These are phyloP conservation scores for Athelia sp. DNA, from an alignment of 1,284 basidiomycete species.

Conservation along the genomic window DNA sequence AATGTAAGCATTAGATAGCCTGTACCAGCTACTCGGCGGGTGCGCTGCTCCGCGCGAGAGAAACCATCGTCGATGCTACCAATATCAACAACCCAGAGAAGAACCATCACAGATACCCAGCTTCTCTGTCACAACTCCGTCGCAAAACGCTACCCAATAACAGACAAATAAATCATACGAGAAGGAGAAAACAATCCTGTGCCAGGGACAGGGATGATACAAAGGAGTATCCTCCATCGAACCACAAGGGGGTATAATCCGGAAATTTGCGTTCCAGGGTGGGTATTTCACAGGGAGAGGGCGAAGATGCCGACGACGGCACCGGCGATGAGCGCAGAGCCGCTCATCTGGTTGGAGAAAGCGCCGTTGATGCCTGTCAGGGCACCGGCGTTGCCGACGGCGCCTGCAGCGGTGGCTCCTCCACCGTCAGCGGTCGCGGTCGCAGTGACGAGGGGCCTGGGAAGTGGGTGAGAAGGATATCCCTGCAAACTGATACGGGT, in stretches of 20 bases:
- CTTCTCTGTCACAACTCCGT: neutral
- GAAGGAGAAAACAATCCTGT: neutral
- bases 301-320: constrained; percentile 28
- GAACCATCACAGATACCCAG: neutral
- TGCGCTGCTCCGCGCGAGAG: neutral
- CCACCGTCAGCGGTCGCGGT: constrained; percentile 60
- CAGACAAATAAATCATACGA: neutral
- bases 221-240: neutral
- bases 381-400: constrained; percentile 21
- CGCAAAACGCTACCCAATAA: neutral
- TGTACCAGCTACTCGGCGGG: neutral
- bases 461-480: constrained; percentile 10
- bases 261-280: neutral
- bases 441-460: constrained; percentile 37
- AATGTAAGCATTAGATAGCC: neutral
- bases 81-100: neutral
- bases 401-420: constrained; percentile 22
- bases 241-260: neutral
- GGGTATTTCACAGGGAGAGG: constrained; percentile 14
- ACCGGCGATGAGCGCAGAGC: constrained; percentile 31
- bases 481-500: constrained; percentile 8
- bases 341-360: constrained; percentile 24
- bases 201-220: constrained; percentile 1
- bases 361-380: constrained; percentile 14
- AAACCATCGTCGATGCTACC: neutral